phyloP scores from a whole-genome alignment of 805 yeast genomes.

The Ogataea paradorogensis region DNA sequence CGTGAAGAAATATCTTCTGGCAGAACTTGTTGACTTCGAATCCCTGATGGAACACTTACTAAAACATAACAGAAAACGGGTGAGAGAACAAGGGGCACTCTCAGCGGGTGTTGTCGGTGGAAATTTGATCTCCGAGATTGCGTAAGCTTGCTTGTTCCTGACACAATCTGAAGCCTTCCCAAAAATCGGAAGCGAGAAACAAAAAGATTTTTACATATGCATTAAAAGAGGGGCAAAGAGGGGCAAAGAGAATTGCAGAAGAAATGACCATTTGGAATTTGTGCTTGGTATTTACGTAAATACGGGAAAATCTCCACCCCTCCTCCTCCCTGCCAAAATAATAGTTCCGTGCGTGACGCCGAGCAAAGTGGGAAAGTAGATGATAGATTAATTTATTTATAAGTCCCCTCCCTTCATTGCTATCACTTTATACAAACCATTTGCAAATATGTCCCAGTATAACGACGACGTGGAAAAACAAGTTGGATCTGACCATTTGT shows the following conservation, averaged over 20 bases:
- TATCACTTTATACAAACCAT: background rate
- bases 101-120: constrained; percentile 2
- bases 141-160: background rate
- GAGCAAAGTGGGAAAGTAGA: background rate
- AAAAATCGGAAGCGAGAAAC: too few relatives aligned
- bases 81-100: constrained; percentile 12
- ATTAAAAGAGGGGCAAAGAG: background rate
- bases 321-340: background rate
- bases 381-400: background rate
- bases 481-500: constrained; percentile 15
- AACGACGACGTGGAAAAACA: constrained; percentile 24
- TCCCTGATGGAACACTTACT: constrained; percentile 51
- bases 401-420: background rate
- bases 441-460: constrained; percentile 4
- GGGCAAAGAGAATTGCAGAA: background rate
- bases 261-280: background rate
- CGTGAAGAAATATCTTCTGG: constrained; percentile 55
- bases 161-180: too few relatives aligned
- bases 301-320: background rate
- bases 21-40: constrained; percentile 59
- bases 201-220: background rate
- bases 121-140: background rate
- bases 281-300: background rate
- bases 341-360: constrained; percentile 1
- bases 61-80: constrained; percentile 39